phyloP scores from a whole-genome alignment of 768 basidiomycete genomes.

The Lactifluus volemus region DNA sequence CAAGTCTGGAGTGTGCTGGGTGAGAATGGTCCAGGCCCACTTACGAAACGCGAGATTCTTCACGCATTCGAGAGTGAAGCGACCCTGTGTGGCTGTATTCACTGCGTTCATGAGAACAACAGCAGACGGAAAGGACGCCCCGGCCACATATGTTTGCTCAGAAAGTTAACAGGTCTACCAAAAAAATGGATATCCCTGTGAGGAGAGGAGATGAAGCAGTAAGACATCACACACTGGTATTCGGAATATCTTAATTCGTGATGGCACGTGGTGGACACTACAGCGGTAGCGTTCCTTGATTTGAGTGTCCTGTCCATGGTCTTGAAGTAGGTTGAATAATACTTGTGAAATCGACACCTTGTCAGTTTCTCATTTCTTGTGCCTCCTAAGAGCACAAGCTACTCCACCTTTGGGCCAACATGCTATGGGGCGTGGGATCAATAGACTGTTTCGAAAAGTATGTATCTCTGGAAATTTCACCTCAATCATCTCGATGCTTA shows the following conservation, averaged over 20 bases:
- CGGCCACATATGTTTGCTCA: constrained; percentile 89
- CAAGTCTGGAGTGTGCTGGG: neutral
- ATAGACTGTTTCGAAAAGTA: constrained; percentile 29
- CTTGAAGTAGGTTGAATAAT: constrained; percentile 46
- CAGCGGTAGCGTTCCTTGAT: constrained; percentile 48
- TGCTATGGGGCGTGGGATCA: constrained; percentile 9
- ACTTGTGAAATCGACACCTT: constrained; percentile 15
- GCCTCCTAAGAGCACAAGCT: neutral
- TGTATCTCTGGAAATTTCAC: too few relatives aligned
- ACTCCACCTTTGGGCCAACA: constrained; percentile 18
- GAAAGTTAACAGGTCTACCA: constrained; percentile 66
- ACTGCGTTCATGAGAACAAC: constrained; percentile 72
- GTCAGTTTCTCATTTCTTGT: neutral
- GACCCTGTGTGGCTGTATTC: constrained; percentile 56
- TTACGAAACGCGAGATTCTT: constrained; percentile 76
- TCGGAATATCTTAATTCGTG: constrained; percentile 42
- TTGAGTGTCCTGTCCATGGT: constrained; percentile 41
- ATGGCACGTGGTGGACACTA: constrained; percentile 52
- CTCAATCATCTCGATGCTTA: constrained; percentile 54
- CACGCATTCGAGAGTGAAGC: constrained; percentile 76
- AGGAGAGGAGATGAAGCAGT: too few relatives aligned
- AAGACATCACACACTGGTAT: constrained; percentile 48
- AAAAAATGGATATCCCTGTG: neutral
- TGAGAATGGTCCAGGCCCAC: constrained; percentile 17
- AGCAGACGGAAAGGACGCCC: constrained; percentile 80